Conservation (phyloP, 108 stramenopile genomes). For the Cyclotella choctawhatcheeana region DNA sequence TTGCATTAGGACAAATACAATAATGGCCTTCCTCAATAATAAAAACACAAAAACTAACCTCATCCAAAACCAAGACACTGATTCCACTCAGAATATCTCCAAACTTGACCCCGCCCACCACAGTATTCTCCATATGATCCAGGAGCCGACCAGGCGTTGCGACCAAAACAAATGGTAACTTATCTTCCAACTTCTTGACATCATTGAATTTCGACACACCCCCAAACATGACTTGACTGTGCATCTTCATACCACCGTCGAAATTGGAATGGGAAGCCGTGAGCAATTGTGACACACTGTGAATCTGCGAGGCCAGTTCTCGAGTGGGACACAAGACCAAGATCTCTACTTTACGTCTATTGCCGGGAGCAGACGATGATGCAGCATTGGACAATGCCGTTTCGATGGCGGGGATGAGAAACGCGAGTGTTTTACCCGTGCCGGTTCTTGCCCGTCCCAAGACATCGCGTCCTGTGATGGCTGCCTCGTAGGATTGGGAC, state of each 20-base stretch:
- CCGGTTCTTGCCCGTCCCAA: constrained; percentile 95
- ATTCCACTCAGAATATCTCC: constrained; percentile 38
- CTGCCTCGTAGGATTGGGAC: constrained; percentile 73
- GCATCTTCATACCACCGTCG: constrained; percentile 64
- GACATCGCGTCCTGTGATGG: constrained; percentile 68
- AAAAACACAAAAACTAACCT: constrained; percentile 23
- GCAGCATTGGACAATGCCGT: constrained; percentile 20
- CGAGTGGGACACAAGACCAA: constrained; percentile 48
- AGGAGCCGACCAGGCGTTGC: constrained; percentile 86
- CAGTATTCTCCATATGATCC: constrained; percentile 82
- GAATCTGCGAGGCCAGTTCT: constrained; percentile 50
- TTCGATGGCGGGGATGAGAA: constrained; percentile 80
- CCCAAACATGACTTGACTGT: constrained; percentile 60
- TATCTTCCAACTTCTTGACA: constrained; percentile 27
- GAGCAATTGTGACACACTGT: constrained; percentile 54
- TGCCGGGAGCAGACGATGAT: neutral
- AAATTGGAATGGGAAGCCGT: constrained; percentile 61
- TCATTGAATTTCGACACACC: constrained; percentile 72
- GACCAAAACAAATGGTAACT: constrained; percentile 68
- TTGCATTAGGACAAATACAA: neutral
- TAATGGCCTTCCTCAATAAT: neutral
- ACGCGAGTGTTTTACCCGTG: constrained; percentile 82
- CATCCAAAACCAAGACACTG: constrained; percentile 75
- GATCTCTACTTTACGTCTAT: constrained; percentile 48
- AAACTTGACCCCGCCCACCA: constrained; percentile 32